A percentile compares a stretch with the other conserved stretches of the same genome.
Conservation (phyloP, 2,329 filamentous ascomycete genomes). For the Fusarium nanum region DNA sequence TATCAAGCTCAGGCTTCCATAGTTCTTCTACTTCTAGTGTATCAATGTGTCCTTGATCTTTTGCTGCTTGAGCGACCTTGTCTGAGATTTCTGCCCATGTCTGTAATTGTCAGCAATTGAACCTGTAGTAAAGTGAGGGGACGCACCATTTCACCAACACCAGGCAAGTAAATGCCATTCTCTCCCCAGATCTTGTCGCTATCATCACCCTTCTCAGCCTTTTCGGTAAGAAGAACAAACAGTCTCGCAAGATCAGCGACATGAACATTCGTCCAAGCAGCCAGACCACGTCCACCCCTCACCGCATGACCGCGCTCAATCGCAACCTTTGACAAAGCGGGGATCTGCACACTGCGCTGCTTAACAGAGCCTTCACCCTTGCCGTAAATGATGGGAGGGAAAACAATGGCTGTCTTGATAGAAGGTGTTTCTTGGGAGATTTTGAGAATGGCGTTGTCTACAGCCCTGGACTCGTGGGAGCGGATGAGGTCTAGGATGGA, state of each 20-base stretch:
- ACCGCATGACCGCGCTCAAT: slow-evolving; percentile 50
- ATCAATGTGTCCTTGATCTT: slow-evolving; percentile 41
- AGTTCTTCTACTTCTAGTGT: slow-evolving; percentile 46
- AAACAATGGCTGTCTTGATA: slow-evolving; percentile 52
- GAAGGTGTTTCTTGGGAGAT: slow-evolving; percentile 41
- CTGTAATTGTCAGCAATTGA: slow-evolving; percentile 23
- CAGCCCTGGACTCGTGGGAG: slow-evolving; percentile 44
- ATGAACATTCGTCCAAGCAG: slow-evolving; percentile 53
- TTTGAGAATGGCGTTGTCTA: slow-evolving; percentile 54
- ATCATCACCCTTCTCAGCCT: slow-evolving; percentile 41
- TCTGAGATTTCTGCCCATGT: slow-evolving; percentile 50
- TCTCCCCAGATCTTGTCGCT: slow-evolving; percentile 51
- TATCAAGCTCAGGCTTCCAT: slow-evolving; percentile 57
- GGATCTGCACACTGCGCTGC: slow-evolving; percentile 56
- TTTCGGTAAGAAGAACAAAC: slow-evolving; percentile 48
- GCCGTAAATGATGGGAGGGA: slow-evolving; percentile 56
- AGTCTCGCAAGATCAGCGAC: slow-evolving; percentile 50
- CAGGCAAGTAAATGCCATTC: slow-evolving; percentile 54
- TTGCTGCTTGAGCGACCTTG: slow-evolving; percentile 45
- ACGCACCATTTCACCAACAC: slow-evolving; percentile 47
- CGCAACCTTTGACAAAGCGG: slow-evolving; percentile 50
- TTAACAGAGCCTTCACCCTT: slow-evolving; percentile 53
- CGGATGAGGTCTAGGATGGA: slow-evolving; percentile 45
- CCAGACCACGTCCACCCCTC: slow-evolving; percentile 50
- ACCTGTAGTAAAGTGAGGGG: too few species aligned